Conservation (phyloP, 148 eudicot genomes). For the Chenopodium quinoa region DNA sequence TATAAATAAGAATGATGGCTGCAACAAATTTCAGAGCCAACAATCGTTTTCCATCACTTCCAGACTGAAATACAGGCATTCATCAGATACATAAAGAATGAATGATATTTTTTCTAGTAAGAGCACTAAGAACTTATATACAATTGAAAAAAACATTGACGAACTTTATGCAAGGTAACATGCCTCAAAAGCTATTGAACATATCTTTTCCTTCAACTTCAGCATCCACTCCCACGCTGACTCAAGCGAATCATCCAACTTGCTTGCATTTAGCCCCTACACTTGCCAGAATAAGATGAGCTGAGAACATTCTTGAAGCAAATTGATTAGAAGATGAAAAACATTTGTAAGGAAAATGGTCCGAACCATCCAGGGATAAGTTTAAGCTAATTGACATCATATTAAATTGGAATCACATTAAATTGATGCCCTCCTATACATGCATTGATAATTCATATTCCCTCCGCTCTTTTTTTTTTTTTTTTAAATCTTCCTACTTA, state of each 20-base stretch:
- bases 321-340: not conserved
- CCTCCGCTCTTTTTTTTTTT: too few relatives aligned
- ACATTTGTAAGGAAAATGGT: slow-evolving; percentile 2
- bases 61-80: slow-evolving; percentile 42
- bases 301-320: not conserved
- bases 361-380: not conserved
- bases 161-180: slow-evolving; percentile 20
- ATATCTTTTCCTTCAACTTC: slow-evolving; percentile 82
- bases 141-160: not conserved
- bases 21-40: slow-evolving; percentile 85
- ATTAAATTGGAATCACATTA: not conserved
- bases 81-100: slow-evolving; percentile 8
- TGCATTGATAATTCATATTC: too few relatives aligned
- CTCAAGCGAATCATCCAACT: slow-evolving; percentile 56
- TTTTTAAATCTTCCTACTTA: too few relatives aligned
- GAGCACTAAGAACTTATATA: not conserved
- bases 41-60: slow-evolving; percentile 76
- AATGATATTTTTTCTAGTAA: not conserved
- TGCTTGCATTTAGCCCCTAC: slow-evolving; percentile 70
- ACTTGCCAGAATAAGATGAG: not conserved
- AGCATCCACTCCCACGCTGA: slow-evolving; percentile 75
- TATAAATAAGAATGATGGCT: slow-evolving; percentile 70
- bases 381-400: slow-evolving; percentile 2
- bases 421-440: too few relatives aligned
- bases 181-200: slow-evolving; percentile 83